Base-by-base conservation (phyloP, 345 rosid species). In the Eucalyptus urophylla region DNA sequence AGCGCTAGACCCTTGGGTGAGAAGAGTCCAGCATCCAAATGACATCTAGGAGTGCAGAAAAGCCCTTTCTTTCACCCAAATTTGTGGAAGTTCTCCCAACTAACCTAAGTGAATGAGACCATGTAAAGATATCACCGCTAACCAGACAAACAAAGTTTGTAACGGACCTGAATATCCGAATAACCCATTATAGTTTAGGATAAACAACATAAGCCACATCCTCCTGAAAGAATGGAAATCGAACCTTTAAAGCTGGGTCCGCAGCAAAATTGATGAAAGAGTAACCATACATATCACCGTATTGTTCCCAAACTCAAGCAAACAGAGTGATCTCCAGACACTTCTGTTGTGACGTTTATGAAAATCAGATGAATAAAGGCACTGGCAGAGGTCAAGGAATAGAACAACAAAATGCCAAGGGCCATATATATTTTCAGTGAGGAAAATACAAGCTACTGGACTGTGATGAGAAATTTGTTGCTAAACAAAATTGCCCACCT, bases 401-500 rank as follows among this genome's bases (percentile, higher is more conserved):
- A 86, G 87, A 8, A 86, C 33, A n/a, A 50, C 87, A 86, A 86
- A 44, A 47, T 49, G 37, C 87, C 87, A 47, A 47, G 60, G 60
- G 24, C 83, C 83, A 76, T 37, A 76, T 76, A 76, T 76, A 76
- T 76, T 76, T 37, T 76, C 83, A 37, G 47, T 19, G 83, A 37
- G 45, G 27, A 76, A 76, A 76, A 76, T 76, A 76, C 87, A 86
- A 88, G 80, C 56, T 88, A 47, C 89, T 56, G 25, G 86, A 50
- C 27, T 62, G 89, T 86, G 90, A 87, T 86, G 87, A 54, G 85
- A 88, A 83, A 33, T 90, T 80, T 53, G 89, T 40, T 88, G 90
- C 88, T 92, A 93, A 94, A 94, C 93, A 93, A 94, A 95, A 94
- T 86, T 92, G 91, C 85, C 91, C 53, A 53, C 87, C 91, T 92